A percentile compares a stretch with the other conserved stretches of the same genome.
phyloP scores from a whole-genome alignment of 179 eudicot genomes.

The Silene noctiflora region DNA sequence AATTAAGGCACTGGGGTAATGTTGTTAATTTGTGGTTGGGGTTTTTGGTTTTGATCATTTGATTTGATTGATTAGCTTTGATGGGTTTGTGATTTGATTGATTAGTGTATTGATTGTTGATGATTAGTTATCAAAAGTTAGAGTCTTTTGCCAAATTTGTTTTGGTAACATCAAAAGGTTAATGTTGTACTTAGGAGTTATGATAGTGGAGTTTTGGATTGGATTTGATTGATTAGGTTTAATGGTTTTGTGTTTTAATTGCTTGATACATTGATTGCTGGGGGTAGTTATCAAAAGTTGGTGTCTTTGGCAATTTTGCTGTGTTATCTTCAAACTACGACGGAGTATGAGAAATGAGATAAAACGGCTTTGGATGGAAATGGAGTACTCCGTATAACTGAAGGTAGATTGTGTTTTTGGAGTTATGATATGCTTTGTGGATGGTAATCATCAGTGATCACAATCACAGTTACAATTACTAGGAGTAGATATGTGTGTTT shows the following conservation, averaged over 20 bases:
- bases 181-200: too few relatives aligned
- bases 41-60: neutral
- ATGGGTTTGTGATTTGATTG: neutral
- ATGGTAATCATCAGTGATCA: constrained; percentile 5
- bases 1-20: too few relatives aligned
- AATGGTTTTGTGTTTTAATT: neutral
- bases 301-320: neutral
- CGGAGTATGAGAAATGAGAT: too few relatives aligned
- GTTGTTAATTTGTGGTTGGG: too few relatives aligned
- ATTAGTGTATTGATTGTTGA: neutral
- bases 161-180: too few relatives aligned
- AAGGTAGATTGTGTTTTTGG: neutral
- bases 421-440: neutral
- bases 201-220: neutral
- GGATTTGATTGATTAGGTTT: neutral
- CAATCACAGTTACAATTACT: neutral
- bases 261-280: neutral
- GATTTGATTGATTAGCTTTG: too few relatives aligned
- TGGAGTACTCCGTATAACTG: neutral
- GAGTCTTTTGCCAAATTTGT: too few relatives aligned
- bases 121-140: too few relatives aligned
- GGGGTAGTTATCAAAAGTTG: neutral
- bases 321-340: too few relatives aligned
- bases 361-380: neutral
- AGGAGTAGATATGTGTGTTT: neutral